Conservation (phyloP, 139 green algal species). For the Picochlorum costavermella region DNA sequence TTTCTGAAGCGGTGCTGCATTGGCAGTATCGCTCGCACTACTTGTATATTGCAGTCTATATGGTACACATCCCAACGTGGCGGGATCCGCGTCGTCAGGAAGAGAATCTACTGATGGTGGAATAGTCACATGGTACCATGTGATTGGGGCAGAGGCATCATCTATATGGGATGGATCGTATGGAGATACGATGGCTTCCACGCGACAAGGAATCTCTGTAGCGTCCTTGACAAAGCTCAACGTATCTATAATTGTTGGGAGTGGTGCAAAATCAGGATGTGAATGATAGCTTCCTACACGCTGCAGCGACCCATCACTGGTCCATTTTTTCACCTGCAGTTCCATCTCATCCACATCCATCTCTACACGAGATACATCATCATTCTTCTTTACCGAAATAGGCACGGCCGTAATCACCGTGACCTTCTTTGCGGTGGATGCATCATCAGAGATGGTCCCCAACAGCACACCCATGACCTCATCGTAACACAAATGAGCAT, state of each 20-base stretch:
- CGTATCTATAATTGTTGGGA: conserved; percentile 61
- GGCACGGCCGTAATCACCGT: conserved; percentile 29
- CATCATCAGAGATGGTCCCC: conserved; percentile 34
- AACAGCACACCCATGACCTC: conserved; percentile 66
- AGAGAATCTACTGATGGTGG: conserved; percentile 8
- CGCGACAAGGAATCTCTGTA: background rate
- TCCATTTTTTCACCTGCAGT: conserved; percentile 23
- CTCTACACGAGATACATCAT: conserved; percentile 53
- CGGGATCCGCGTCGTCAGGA: conserved; percentile 16
- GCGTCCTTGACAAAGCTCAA: conserved; percentile 2
- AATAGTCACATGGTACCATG: conserved; percentile 62
- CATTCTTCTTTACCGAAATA: conserved; percentile 38
- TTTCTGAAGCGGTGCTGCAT: background rate
- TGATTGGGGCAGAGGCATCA: conserved; percentile 23
- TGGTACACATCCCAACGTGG: conserved; percentile 22
- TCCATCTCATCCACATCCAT: conserved; percentile 60
- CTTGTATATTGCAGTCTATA: conserved; percentile 18
- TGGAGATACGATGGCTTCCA: conserved; percentile 64
- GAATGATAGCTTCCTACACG: conserved; percentile 69
- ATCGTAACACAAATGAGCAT: conserved; percentile 55
- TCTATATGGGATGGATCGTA: conserved; percentile 33
- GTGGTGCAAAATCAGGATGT: conserved; percentile 52
- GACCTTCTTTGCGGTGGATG: conserved; percentile 14
- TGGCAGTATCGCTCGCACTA: background rate
- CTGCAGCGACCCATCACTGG: background rate